A percentile compares a stretch with the other conserved stretches of the same genome.
phyloP scores from a whole-genome alignment of 1,284 basidiomycete species.

The Mrakiaceae sp. region DNA sequence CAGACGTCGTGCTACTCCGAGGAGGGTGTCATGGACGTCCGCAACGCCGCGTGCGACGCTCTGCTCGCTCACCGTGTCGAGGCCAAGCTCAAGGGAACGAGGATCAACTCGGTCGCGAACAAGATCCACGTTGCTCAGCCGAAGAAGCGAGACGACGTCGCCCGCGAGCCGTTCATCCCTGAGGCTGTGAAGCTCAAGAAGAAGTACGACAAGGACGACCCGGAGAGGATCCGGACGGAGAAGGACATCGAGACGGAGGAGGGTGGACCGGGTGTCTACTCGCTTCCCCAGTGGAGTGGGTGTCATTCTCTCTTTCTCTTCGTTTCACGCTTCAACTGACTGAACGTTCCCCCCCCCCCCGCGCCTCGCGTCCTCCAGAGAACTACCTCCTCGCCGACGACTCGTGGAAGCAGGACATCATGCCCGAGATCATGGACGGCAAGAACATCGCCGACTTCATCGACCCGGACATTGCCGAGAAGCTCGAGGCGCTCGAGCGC shows the following conservation, averaged over 20 bases:
- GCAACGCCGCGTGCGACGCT: conserved; percentile 83
- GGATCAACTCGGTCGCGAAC: conserved; percentile 82
- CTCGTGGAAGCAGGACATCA: conserved; percentile 90
- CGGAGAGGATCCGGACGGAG: conserved; percentile 56
- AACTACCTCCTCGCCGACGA: conserved; percentile 81
- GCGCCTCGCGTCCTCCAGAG: conserved; percentile 42
- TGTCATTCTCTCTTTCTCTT: conserved; percentile 19
- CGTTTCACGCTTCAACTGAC: conserved; percentile 3
- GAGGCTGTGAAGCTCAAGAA: conserved; percentile 58
- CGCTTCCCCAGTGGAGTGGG: conserved; percentile 75
- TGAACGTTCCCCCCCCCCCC: not conserved
- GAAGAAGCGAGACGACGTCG: conserved; percentile 71
- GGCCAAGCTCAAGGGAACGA: conserved; percentile 80
- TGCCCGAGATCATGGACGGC: conserved; percentile 94
- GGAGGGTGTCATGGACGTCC: conserved; percentile 89
- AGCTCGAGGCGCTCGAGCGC: conserved; percentile 90
- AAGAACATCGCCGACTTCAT: conserved; percentile 99
- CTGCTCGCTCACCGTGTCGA: conserved; percentile 87
- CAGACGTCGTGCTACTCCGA: conserved; percentile 87
- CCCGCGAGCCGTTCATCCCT: conserved; percentile 74
- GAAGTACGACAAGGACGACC: conserved; percentile 79
- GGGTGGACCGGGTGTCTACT: conserved; percentile 80
- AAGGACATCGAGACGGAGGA: conserved; percentile 67
- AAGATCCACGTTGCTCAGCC: conserved; percentile 88
- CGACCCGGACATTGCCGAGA: conserved; percentile 95